Evolutionary conservation across 2,329 filamentous ascomycete species (phyloP).

Genomic region (Aspergillus aculeatus): DNA sequence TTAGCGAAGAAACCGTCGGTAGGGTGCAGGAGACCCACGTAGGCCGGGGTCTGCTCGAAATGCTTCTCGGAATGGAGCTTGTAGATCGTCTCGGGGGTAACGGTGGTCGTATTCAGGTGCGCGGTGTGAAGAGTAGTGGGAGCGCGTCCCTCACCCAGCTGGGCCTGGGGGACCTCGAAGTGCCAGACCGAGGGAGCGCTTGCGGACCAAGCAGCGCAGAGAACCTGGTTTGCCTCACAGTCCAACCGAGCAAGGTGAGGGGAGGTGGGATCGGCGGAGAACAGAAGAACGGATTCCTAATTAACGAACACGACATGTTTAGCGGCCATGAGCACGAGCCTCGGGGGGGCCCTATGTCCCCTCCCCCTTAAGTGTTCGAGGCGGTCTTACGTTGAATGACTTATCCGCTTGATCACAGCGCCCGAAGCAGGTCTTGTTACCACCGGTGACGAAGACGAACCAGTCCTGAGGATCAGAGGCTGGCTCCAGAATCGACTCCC

Average conservation of each 20-base stretch:
- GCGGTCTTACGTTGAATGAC: conserved; percentile 49
- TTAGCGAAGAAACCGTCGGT: conserved; percentile 58
- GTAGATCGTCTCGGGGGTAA: conserved; percentile 57
- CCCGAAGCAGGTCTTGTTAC: conserved; percentile 64
- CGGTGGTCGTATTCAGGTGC: conserved; percentile 57
- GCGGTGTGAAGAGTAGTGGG: conserved; percentile 55
- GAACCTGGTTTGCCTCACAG: conserved; percentile 58
- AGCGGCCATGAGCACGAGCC: conserved; percentile 7
- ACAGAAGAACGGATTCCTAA: conserved; percentile 54
- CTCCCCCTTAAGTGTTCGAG: conserved; percentile 2
- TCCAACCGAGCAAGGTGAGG: conserved; percentile 59
- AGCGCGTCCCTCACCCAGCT: conserved; percentile 53
- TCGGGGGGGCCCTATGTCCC: not conserved
- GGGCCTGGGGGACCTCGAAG: conserved; percentile 55
- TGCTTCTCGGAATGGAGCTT: conserved; percentile 57
- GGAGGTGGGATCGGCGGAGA: conserved; percentile 53
- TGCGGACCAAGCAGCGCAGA: conserved; percentile 62
- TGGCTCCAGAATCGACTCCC: conserved; percentile 52
- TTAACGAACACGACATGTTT: conserved; percentile 7
- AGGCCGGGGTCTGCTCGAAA: conserved; percentile 52
- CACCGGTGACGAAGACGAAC: conserved; percentile 62
- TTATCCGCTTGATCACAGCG: conserved; percentile 55
- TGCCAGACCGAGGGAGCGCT: conserved; percentile 58
- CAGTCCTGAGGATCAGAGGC: conserved; percentile 50
- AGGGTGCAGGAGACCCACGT: conserved; percentile 61